phyloP scores from a whole-genome alignment of 2,329 filamentous ascomycete genomes.

The Xylaria hypoxylon region DNA sequence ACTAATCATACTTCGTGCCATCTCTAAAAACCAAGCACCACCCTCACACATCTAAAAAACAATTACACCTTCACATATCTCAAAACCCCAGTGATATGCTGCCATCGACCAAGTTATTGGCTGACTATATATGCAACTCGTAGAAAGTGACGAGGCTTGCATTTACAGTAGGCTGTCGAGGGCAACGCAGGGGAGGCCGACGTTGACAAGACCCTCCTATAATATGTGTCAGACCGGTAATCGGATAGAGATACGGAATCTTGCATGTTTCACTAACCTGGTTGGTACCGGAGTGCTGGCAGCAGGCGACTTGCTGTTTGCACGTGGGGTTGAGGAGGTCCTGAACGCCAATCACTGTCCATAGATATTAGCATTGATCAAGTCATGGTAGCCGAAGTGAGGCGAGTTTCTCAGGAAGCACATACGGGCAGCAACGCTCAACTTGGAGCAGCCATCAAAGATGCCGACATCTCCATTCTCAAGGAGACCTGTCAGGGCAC shows the following conservation, averaged over 20 bases:
- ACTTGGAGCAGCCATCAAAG: slow-evolving; percentile 50
- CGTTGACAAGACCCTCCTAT: slow-evolving; percentile 49
- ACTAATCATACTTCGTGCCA: slow-evolving; percentile 43
- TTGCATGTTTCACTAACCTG: slow-evolving; percentile 42
- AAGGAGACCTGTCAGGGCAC: slow-evolving; percentile 45
- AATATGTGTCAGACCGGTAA: slow-evolving; percentile 28
- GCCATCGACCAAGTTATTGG: slow-evolving; percentile 29
- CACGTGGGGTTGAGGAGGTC: slow-evolving; percentile 49
- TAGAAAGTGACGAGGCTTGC: slow-evolving; percentile 31
- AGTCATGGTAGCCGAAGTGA: fast-evolving
- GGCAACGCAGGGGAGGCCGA: slow-evolving; percentile 50
- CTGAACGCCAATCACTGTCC: slow-evolving; percentile 43
- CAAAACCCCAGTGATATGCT: slow-evolving; percentile 43
- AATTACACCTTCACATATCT: slow-evolving; percentile 48
- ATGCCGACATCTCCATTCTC: slow-evolving; percentile 43
- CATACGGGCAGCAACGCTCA: slow-evolving; percentile 47
- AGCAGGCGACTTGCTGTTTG: slow-evolving; percentile 51
- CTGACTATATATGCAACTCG: slow-evolving; percentile 34
- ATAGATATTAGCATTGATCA: neutral
- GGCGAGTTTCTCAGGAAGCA: neutral
- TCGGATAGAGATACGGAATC: neutral
- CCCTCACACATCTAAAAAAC: slow-evolving; percentile 35
- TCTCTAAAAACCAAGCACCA: slow-evolving; percentile 42
- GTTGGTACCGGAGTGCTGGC: slow-evolving; percentile 47
- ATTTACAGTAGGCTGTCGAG: slow-evolving; percentile 49